A percentile compares a stretch with the other conserved stretches of the same genome.
These are phyloP conservation scores for Mycotypha africana DNA, from an alignment of 371 early-diverging fungal species.

Conservation along the genomic window DNA sequence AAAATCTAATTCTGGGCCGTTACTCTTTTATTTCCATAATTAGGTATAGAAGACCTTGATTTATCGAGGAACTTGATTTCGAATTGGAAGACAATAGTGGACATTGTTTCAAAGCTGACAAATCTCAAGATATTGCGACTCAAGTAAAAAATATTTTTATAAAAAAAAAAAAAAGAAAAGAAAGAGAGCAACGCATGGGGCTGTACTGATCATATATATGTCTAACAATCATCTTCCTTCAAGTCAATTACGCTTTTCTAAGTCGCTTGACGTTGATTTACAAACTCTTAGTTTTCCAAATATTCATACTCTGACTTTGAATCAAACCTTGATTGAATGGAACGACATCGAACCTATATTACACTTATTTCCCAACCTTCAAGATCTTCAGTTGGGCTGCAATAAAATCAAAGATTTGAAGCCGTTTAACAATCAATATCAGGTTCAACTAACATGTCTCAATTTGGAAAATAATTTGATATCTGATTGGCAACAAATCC, in stretches of 20 bases:
- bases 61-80: slow-evolving; percentile 63
- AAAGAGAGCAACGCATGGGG: too few relatives aligned
- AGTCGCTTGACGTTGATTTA: too few relatives aligned
- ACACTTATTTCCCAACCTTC: slow-evolving; percentile 45
- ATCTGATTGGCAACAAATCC: slow-evolving; percentile 52
- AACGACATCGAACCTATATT: slow-evolving; percentile 38
- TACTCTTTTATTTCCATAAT: too few relatives aligned
- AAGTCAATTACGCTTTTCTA: slow-evolving; percentile 18
- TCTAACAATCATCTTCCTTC: background rate
- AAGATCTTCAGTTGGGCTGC: slow-evolving; percentile 63
- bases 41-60: slow-evolving; percentile 62
- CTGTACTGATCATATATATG: background rate
- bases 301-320: slow-evolving; percentile 18
- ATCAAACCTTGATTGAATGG: slow-evolving; percentile 17
- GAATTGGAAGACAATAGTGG: slow-evolving; percentile 56
- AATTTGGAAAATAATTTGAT: slow-evolving; percentile 67
- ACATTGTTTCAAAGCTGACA: slow-evolving; percentile 53
- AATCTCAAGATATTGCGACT: slow-evolving; percentile 56
- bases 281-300: too few relatives aligned
- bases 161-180: background rate
- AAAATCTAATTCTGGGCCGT: too few relatives aligned
- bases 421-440: slow-evolving; percentile 27
- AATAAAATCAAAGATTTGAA: slow-evolving; percentile 43
- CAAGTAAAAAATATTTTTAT: slow-evolving; percentile 34
- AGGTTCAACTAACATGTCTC: slow-evolving; percentile 45